Conservation (phyloP, 176 grass and related monocot species). For the Panicum miliaceum region DNA sequence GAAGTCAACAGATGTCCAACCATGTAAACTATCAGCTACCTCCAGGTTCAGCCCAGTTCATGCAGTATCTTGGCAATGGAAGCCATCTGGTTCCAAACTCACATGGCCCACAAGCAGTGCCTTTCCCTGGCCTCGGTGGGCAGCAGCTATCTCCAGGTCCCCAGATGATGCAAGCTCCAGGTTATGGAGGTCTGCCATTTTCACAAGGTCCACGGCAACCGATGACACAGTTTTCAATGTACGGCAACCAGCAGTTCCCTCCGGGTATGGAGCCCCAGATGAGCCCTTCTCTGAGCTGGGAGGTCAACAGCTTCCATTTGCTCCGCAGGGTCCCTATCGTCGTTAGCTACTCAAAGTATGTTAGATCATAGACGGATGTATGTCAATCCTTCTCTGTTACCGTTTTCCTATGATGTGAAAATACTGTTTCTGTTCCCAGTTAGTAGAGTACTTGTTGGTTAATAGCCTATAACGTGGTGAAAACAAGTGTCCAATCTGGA, state of each 20-base stretch:
- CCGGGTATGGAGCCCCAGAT: constrained; percentile 46
- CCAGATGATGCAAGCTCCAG: constrained; percentile 45
- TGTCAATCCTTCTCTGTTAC: not conserved
- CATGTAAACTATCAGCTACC: constrained; percentile 47
- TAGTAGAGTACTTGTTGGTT: not conserved
- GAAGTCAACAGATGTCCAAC: constrained; percentile 52
- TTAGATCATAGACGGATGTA: not conserved
- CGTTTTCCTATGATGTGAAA: not conserved
- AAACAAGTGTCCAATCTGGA: not conserved
- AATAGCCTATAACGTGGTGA: not conserved
- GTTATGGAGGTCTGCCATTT: constrained; percentile 34
- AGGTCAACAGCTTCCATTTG: constrained; percentile 45
- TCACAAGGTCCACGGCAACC: constrained; percentile 36
- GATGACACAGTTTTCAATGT: constrained; percentile 44
- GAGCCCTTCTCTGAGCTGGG: constrained; percentile 49
- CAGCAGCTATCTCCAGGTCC: constrained; percentile 50
- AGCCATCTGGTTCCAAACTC: constrained; percentile 8
- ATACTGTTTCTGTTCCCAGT: not conserved
- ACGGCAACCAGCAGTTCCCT: constrained; percentile 50
- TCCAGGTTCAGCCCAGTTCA: constrained; percentile 44
- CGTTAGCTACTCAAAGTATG: constrained; percentile 8
- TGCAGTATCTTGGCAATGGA: constrained; percentile 48
- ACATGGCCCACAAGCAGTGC: constrained; percentile 42
- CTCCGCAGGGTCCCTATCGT: constrained; percentile 19
- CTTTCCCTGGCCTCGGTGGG: constrained; percentile 50